Percentiles rank a stretch among this genome's conserved stretches.
phyloP scores from a whole-genome alignment of 345 rosid species.

The Lenwebbia sp. region DNA sequence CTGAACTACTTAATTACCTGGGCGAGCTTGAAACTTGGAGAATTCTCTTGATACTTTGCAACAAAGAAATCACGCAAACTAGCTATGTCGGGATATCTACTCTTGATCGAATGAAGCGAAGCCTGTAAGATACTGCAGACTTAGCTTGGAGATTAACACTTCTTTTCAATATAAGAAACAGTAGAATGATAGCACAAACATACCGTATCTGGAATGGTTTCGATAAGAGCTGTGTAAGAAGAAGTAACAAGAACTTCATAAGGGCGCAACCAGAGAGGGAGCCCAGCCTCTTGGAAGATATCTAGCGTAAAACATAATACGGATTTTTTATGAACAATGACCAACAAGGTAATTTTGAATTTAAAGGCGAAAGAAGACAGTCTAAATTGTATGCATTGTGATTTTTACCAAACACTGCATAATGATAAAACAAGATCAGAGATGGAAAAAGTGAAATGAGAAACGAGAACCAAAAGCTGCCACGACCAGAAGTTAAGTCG shows the following conservation, averaged over 20 bases:
- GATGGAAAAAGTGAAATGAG: background rate
- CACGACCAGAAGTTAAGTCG: background rate
- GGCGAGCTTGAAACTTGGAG: constrained; percentile 88
- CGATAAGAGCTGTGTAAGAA: constrained; percentile 95
- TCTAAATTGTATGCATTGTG: background rate
- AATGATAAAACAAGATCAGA: background rate
- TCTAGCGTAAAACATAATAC: constrained; percentile 30
- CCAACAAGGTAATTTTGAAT: background rate
- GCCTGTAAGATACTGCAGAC: constrained; percentile 47
- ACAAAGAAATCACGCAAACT: constrained; percentile 90
- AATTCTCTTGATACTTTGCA: constrained; percentile 79
- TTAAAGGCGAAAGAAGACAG: background rate
- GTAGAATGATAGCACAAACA: constrained; percentile 1
- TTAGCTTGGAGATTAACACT: background rate
- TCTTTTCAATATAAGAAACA: background rate
- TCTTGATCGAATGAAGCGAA: constrained; percentile 92
- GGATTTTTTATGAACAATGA: background rate
- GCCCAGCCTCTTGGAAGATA: constrained; percentile 99
- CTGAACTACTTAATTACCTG: constrained; percentile 45
- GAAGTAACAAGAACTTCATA: constrained; percentile 96
- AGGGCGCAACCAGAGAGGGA: constrained; percentile 98
- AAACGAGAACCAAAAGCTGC: background rate
- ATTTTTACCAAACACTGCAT: background rate
- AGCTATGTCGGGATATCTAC: constrained; percentile 74
- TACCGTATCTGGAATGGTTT: constrained; percentile 98